Conservation (phyloP, 768 basidiomycete genomes). For the Lactifluus hygrophoroides region DNA sequence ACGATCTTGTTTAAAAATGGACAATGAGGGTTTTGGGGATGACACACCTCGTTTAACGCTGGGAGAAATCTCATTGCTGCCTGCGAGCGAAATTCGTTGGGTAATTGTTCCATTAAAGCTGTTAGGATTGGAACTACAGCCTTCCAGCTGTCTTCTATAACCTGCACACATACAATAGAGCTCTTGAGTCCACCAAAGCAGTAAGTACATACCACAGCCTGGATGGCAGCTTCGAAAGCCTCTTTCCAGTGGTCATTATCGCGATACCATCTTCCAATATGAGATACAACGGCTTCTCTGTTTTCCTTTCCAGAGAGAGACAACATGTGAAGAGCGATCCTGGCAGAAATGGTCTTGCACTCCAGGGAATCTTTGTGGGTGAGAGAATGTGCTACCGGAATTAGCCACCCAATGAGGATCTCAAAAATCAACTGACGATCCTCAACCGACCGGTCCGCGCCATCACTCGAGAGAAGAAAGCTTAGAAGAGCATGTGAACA, state of each 20-base stretch:
- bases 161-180: constrained; percentile 24
- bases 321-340: constrained; percentile 37
- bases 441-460: constrained; percentile 6
- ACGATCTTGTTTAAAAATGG: neutral
- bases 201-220: neutral
- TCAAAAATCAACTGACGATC: constrained; percentile 30
- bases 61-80: constrained; percentile 37
- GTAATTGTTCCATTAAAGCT: constrained; percentile 35
- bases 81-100: constrained; percentile 39
- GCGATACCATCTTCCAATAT: constrained; percentile 29
- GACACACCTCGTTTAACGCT: constrained; percentile 41
- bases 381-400: constrained; percentile 42
- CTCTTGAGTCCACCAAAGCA: neutral
- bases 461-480: constrained; percentile 25
- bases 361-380: constrained; percentile 27
- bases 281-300: constrained; percentile 19
- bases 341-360: constrained; percentile 33
- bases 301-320: constrained; percentile 16
- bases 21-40: neutral
- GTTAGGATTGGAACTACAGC: constrained; percentile 34
- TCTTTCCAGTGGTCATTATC: constrained; percentile 3
- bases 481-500: constrained; percentile 30
- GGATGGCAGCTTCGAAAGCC: constrained; percentile 18
- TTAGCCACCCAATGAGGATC: constrained; percentile 37
- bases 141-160: constrained; percentile 37